These are phyloP conservation scores for Diaporthe destruens DNA, from an alignment of 2,329 filamentous ascomycete genomes.

Conservation along the genomic window DNA sequence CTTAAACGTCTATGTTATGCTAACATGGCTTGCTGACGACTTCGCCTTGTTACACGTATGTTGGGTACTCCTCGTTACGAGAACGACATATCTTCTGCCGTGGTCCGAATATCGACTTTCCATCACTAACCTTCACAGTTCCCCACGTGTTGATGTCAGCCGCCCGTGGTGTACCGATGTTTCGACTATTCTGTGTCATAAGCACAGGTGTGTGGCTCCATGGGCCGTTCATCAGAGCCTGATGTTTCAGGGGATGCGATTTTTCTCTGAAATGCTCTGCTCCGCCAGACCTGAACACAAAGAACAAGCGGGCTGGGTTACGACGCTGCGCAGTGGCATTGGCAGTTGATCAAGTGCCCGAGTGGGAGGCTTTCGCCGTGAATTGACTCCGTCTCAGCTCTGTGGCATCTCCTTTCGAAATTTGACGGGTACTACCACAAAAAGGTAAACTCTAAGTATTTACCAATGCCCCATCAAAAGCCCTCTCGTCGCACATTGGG, in stretches of 20 bases:
- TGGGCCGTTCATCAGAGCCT: slow-evolving; percentile 1
- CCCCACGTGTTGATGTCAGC: neutral
- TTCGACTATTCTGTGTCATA: slow-evolving; percentile 5
- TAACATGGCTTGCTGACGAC: neutral
- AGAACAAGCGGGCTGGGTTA: neutral
- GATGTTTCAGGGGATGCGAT: slow-evolving; percentile 17
- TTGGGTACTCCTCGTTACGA: neutral
- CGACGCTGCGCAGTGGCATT: neutral
- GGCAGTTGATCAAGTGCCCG: neutral
- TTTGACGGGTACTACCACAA: slow-evolving; percentile 10
- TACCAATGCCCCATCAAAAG: neutral
- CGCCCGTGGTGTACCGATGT: neutral
- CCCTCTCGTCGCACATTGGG: neutral
- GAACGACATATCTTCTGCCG: neutral
- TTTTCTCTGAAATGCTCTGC: neutral
- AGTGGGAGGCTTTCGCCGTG: neutral
- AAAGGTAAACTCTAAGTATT: slow-evolving; percentile 16
- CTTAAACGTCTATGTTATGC: neutral
- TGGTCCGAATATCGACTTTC: neutral
- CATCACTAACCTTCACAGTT: neutral
- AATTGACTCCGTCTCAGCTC: slow-evolving; percentile 6
- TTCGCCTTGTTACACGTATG: neutral
- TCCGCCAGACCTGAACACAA: neutral
- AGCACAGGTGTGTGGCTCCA: neutral
- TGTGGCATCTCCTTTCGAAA: neutral